These are phyloP conservation scores for Limonomyces culmigenus DNA, from an alignment of 1,284 basidiomycete species.

Conservation along the genomic window DNA sequence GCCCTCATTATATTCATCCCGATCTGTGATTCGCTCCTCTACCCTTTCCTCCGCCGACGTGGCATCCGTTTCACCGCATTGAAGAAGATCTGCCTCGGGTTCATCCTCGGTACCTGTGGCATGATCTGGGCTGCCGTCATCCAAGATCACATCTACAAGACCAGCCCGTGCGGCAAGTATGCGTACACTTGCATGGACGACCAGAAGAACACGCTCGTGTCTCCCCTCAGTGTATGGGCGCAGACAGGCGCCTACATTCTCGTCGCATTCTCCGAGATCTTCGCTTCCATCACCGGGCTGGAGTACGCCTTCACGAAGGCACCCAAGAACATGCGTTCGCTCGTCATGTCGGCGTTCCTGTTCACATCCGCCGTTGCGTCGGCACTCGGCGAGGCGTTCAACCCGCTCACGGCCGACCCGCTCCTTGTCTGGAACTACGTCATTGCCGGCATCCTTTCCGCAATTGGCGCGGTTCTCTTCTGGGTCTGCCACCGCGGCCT, in stretches of 20 bases:
- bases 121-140: constrained; percentile 59
- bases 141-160: constrained; percentile 67
- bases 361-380: constrained; percentile 50
- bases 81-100: constrained; percentile 63
- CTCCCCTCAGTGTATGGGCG: constrained; percentile 62
- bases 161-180: constrained; percentile 46
- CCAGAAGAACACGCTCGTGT: constrained; percentile 19
- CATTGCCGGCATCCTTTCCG: constrained; percentile 21
- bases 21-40: constrained; percentile 47
- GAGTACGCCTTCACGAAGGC: constrained; percentile 88
- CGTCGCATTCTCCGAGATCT: constrained; percentile 61
- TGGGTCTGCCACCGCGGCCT: constrained; percentile 43
- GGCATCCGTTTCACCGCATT: constrained; percentile 59
- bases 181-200: constrained; percentile 36
- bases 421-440: constrained; percentile 36
- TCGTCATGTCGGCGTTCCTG: constrained; percentile 60
- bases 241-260: constrained; percentile 54
- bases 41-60: constrained; percentile 51
- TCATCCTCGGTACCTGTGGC: constrained; percentile 38
- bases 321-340: constrained; percentile 65
- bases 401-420: constrained; percentile 26
- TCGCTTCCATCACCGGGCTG: constrained; percentile 72
- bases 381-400: constrained; percentile 55
- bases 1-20: constrained; percentile 63
- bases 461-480: constrained; percentile 31